phyloP scores from a whole-genome alignment of 1,139 yeast species.

The Hanseniaspora gamundiae region DNA sequence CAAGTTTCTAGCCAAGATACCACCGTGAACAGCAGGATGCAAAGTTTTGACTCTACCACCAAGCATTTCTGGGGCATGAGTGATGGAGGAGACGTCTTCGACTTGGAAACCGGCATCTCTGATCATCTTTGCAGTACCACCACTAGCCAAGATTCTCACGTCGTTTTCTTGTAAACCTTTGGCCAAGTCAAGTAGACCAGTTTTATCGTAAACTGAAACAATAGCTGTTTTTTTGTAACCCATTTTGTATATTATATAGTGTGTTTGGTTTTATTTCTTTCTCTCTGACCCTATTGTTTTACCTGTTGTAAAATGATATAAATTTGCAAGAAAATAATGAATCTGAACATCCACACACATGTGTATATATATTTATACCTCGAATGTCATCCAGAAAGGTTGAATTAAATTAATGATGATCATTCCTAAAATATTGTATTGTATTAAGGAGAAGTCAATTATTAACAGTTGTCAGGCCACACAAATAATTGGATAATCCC shows the following conservation, averaged over 20 bases:
- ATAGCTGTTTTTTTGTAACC: constrained; percentile 71
- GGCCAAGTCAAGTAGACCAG: constrained; percentile 90
- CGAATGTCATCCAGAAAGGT: too few species aligned
- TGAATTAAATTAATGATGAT: too few species aligned
- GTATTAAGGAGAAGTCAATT: background rate
- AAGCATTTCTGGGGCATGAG: constrained; percentile 97
- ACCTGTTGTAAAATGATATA: too few species aligned
- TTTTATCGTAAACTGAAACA: constrained; percentile 91
- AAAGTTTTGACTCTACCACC: constrained; percentile 97
- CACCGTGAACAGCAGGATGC: constrained; percentile 98
- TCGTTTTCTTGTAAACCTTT: constrained; percentile 83
- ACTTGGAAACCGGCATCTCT: constrained; percentile 98
- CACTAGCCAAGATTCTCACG: constrained; percentile 89
- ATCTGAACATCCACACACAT: background rate
- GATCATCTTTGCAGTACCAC: constrained; percentile 90
- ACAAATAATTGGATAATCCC: too few species aligned
- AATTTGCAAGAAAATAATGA: too few species aligned
- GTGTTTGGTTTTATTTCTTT: constrained; percentile 2
- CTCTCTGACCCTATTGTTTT: background rate
- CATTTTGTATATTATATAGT: constrained; percentile 8
- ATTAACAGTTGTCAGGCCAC: too few species aligned
- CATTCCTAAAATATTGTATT: too few species aligned
- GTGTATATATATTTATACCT: background rate
- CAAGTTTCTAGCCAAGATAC: constrained; percentile 88
- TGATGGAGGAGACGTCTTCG: constrained; percentile 85